These are phyloP conservation scores for Acer saccharum DNA, from an alignment of 345 rosid genomes.

Conservation along the genomic window DNA sequence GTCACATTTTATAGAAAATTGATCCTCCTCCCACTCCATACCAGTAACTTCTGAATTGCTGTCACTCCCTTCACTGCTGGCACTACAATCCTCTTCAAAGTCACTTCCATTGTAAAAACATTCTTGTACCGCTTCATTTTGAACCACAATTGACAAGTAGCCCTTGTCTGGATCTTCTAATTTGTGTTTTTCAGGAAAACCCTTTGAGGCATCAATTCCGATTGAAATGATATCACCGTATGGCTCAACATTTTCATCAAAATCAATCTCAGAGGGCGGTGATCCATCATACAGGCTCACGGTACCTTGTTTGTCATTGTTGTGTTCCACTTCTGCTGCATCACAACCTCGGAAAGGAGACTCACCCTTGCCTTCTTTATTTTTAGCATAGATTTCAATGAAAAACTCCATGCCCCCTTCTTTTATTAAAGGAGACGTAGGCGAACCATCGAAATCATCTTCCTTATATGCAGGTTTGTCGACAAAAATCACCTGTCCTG, in stretches of 20 bases:
- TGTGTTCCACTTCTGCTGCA: slow-evolving; percentile 18
- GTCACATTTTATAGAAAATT: slow-evolving; percentile 27
- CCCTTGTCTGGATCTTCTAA: slow-evolving; percentile 17
- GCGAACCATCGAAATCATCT: slow-evolving; percentile 4
- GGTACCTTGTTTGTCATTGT: slow-evolving; percentile 27
- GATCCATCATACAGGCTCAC: slow-evolving; percentile 44
- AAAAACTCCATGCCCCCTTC: slow-evolving; percentile 35
- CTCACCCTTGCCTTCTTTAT: slow-evolving; percentile 23
- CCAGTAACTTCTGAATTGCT: slow-evolving; percentile 32
- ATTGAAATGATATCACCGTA: neutral
- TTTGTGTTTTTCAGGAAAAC: slow-evolving; percentile 14
- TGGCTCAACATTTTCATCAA: slow-evolving; percentile 16
- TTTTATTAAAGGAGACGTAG: slow-evolving; percentile 18
- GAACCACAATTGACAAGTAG: slow-evolving; percentile 5
- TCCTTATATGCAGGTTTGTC: slow-evolving; percentile 14
- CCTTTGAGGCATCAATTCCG: slow-evolving; percentile 7
- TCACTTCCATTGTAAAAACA: slow-evolving; percentile 17
- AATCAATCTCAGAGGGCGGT: slow-evolving; percentile 41
- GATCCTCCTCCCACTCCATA: slow-evolving; percentile 58
- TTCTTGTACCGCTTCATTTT: slow-evolving; percentile 19
- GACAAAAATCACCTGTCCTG: slow-evolving; percentile 10
- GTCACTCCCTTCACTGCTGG: slow-evolving; percentile 23
- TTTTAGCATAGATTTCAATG: slow-evolving; percentile 46
- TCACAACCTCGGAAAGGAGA: slow-evolving; percentile 12
- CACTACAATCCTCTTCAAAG: slow-evolving; percentile 21